Conservation (phyloP, 176 grass and related monocot genomes). For the Carex kokanica region DNA sequence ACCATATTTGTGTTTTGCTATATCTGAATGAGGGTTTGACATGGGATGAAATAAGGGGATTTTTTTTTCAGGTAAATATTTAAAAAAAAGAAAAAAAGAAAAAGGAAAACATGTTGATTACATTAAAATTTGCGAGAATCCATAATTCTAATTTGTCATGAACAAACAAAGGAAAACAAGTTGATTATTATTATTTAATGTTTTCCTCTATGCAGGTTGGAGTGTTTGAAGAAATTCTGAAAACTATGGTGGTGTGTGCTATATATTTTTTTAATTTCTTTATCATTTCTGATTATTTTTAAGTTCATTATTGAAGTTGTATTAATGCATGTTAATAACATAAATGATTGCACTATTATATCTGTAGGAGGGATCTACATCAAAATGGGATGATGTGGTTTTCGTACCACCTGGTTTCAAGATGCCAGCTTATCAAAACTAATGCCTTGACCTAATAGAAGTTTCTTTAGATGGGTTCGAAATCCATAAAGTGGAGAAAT, state of each 20-base stretch:
- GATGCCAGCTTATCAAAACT: conserved; percentile 15
- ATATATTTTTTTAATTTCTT: background rate
- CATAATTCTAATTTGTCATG: no score
- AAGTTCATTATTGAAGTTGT: background rate
- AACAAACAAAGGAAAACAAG: no score
- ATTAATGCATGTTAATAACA: background rate
- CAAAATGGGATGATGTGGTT: conserved; percentile 73
- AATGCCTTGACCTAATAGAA: background rate
- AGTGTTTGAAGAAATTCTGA: conserved; percentile 79
- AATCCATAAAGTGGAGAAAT: no score
- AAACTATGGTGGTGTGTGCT: conserved; percentile 64
- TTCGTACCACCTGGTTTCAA: conserved; percentile 93
- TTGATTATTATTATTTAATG: background rate
- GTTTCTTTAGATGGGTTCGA: background rate
- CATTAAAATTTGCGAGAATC: no score
- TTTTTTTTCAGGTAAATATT: no score
- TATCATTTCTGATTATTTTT: background rate
- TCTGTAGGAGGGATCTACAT: conserved; percentile 58
- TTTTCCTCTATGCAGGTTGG: conserved; percentile 47
- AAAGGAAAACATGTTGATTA: no score
- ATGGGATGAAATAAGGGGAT: no score
- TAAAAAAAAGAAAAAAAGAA: no score
- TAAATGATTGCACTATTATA: background rate
- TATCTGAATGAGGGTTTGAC: background rate
- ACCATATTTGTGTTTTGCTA: background rate